A percentile compares a stretch with the other conserved stretches of the same genome.
phyloP scores from a whole-genome alignment of 2,329 filamentous ascomycete species.

The Dactylellina cionopaga region DNA sequence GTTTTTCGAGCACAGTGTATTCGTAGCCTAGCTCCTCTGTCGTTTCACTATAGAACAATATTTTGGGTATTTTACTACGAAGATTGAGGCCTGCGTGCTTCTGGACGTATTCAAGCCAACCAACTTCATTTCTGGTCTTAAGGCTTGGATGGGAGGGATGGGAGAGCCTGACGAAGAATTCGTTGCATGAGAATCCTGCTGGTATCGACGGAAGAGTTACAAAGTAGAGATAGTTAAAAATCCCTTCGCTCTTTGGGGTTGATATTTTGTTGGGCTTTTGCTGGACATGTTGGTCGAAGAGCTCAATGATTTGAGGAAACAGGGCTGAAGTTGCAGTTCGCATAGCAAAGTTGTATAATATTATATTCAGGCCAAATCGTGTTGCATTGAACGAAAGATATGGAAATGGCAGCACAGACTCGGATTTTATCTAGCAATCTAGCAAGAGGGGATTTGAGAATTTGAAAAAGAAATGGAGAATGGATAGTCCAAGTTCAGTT shows the following conservation, averaged over 20 bases:
- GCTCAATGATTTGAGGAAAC: slow-evolving; percentile 12
- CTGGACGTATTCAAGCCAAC: slow-evolving; percentile 28
- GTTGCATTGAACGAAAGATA: too few species aligned
- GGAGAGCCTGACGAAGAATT: slow-evolving; percentile 39
- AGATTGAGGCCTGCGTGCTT: slow-evolving; percentile 8
- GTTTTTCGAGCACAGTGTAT: slow-evolving; percentile 34
- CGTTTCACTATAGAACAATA: slow-evolving; percentile 33
- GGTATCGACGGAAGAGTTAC: slow-evolving; percentile 21
- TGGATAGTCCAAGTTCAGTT: too few species aligned
- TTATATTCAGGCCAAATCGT: too few species aligned
- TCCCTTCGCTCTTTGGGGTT: slow-evolving; percentile 21
- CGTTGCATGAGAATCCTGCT: slow-evolving; percentile 23
- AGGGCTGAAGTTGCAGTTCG: slow-evolving; percentile 5
- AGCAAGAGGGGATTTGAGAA: too few species aligned
- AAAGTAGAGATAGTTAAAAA: slow-evolving; percentile 37
- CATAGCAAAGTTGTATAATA: too few species aligned
- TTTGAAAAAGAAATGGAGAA: too few species aligned
- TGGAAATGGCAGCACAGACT: too few species aligned
- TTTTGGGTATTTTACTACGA: slow-evolving; percentile 7
- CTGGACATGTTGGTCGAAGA: slow-evolving; percentile 27
- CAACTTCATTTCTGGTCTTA: slow-evolving; percentile 44
- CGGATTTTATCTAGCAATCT: too few species aligned
- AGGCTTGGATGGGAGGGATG: slow-evolving; percentile 28
- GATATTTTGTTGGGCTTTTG: slow-evolving; percentile 28
- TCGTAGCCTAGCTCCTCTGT: slow-evolving; percentile 29